Base-by-base conservation (phyloP, 345 rosid genomes). In the Orychophragmus violaceus region DNA sequence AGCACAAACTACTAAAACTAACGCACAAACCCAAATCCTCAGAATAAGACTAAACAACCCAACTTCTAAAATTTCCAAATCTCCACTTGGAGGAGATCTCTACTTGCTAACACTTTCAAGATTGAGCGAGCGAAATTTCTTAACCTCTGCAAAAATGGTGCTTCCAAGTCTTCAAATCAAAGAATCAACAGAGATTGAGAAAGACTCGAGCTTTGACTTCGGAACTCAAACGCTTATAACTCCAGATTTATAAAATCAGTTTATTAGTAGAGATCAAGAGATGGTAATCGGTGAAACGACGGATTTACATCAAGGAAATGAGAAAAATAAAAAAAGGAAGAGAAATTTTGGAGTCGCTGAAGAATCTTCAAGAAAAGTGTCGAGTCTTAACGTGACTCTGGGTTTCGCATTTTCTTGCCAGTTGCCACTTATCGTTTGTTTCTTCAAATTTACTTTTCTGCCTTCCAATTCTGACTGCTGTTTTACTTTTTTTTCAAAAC, bases 121-220 rank as follows among this genome's bases (percentile, higher is more conserved):
- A 19, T 37, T 59, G 5, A 28, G 30, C 28, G 46, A 30, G 0
- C 30, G 5, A 27, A 45, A 46, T 6, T 29, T 30, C 52, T 68
- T 44, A 5, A 30, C 44, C 35, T 61, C 62, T 29, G 44, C 11
- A n/a, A 17, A 3, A 45, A 55, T 27, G 14, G 2, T 45, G 35
- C 17, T 62, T 63, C 50, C 18, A 32, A 32, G 36, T 32, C 36
- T 32, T 2, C 1, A 32, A 10, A 32, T 32, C 11, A 8, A 29
- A 3, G 8, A 9, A 29, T 29, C n/a, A 10, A 10, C 12, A 35
- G 5, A 35, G 2, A n/a, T 39, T 5, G 19, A 39, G 36, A 49
- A 59, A 65, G 67, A 23, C 22, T 50, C 48, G 11, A 58, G 17
- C 76, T 73, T 66, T 65, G 18, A 57, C 54, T 48, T 57, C 5